These are phyloP conservation scores for Acer campestre DNA, from an alignment of 345 rosid genomes.

Conservation along the genomic window DNA sequence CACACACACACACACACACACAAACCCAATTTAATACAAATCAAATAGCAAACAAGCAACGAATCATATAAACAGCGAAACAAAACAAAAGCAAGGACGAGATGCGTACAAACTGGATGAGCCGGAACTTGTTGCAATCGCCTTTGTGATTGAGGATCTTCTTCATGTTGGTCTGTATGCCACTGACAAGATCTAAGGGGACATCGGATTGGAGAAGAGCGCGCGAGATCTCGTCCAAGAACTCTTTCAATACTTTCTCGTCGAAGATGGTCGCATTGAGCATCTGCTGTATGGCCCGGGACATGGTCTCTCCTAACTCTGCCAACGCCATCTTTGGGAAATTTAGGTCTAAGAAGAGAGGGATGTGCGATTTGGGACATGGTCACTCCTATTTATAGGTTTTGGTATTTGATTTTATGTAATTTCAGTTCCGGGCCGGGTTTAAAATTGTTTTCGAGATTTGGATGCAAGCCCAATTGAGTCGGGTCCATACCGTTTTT, in stretches of 20 bases:
- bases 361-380: too few species aligned
- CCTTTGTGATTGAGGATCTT: slow-evolving; percentile 86
- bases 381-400: too few species aligned
- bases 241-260: slow-evolving; percentile 80
- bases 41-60: background rate
- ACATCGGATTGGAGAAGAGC: slow-evolving; percentile 94
- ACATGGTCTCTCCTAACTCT: slow-evolving; percentile 81
- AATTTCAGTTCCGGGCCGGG: too few species aligned
- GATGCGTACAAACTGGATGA: slow-evolving; percentile 48
- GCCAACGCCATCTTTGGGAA: slow-evolving; percentile 74
- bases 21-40: background rate
- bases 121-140: slow-evolving; percentile 87
- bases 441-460: too few species aligned
- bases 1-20: too few species aligned
- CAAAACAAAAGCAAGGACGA: too few species aligned
- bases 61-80: background rate
- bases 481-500: too few species aligned
- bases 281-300: slow-evolving; percentile 97
- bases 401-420: too few species aligned
- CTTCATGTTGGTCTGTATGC: slow-evolving; percentile 86
- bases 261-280: slow-evolving; percentile 92
- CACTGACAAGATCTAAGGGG: slow-evolving; percentile 87
- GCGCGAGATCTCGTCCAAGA: slow-evolving; percentile 88
- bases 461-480: too few species aligned
- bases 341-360: too few species aligned